A percentile compares a stretch with the other conserved stretches of the same genome.
Evolutionary conservation across 257 asterid species (phyloP).

Genomic region (Ocimum tenuiflorum): DNA sequence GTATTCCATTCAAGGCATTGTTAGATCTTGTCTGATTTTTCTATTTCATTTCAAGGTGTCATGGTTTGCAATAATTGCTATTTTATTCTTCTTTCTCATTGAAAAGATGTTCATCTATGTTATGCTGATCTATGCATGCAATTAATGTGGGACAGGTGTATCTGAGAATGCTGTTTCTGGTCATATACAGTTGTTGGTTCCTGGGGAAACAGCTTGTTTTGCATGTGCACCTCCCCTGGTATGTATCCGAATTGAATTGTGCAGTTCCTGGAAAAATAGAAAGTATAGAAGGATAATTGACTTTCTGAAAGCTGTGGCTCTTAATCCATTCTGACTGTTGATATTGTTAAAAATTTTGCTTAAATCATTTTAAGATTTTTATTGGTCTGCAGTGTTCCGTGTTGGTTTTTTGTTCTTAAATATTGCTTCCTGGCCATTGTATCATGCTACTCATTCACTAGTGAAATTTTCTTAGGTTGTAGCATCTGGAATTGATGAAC

Average conservation of each 20-base stretch:
- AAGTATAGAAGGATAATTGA: background rate
- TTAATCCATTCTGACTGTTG: background rate
- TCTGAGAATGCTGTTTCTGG: constrained; percentile 99
- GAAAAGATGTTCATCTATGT: background rate
- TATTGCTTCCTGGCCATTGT: constrained; percentile 3
- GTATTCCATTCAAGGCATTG: background rate
- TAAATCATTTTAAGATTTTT: constrained; percentile 5
- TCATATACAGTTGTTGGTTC: constrained; percentile 86
- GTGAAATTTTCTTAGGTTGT: constrained; percentile 52
- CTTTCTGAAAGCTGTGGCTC: background rate
- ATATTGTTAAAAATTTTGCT: background rate
- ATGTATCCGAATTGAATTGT: constrained; percentile 23
- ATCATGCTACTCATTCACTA: constrained; percentile 5
- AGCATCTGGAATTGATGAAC: constrained; percentile 96
- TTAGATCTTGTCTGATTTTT: background rate
- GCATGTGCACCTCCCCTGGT: constrained; percentile 99
- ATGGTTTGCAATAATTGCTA: background rate
- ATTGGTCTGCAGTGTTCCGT: constrained; percentile 1
- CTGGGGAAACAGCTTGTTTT: constrained; percentile 98
- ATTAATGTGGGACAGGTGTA: constrained; percentile 55
- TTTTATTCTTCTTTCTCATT: background rate
- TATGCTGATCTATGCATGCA: constrained; percentile 9
- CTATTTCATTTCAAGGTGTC: background rate
- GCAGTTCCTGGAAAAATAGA: background rate
- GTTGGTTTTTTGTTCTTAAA: background rate